Percentiles rank a stretch among this genome's conserved stretches.
These are phyloP conservation scores for Coemansia sp. DNA, from an alignment of 192 early-diverging fungal species.

Conservation along the genomic window DNA sequence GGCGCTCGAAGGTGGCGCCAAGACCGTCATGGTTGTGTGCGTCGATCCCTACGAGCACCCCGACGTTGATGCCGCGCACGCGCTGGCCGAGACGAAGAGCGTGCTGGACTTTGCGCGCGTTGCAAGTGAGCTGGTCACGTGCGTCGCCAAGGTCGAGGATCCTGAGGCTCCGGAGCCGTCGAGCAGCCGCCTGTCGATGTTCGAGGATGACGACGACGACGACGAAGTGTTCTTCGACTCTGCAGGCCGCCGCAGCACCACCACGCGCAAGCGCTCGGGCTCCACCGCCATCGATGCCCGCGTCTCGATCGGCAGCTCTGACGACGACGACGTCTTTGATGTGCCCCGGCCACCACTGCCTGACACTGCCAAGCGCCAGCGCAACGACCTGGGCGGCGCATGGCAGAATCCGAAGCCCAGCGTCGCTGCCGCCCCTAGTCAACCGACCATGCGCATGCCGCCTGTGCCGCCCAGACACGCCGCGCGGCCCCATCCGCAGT, in stretches of 20 bases:
- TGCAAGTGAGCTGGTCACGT: conserved; percentile 57
- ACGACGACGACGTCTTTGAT: conserved; percentile 10
- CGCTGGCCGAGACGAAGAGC: conserved; percentile 49
- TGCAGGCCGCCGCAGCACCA: neutral
- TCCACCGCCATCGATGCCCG: neutral
- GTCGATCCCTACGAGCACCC: conserved; percentile 61
- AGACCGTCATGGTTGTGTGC: conserved; percentile 63
- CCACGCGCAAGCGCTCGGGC: conserved; percentile 19
- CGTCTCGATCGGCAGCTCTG: neutral
- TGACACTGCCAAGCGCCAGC: conserved; percentile 30
- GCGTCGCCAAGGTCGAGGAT: conserved; percentile 46
- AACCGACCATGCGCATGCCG: neutral
- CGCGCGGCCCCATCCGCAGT: neutral
- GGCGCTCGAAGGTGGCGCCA: conserved; percentile 60
- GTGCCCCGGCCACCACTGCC: neutral
- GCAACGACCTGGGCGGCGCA: conserved; percentile 28
- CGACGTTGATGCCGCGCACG: conserved; percentile 39
- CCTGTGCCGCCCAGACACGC: neutral
- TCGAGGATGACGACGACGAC: conserved; percentile 1
- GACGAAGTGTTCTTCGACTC: conserved; percentile 45
- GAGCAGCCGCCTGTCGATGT: conserved; percentile 1
- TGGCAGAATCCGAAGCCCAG: conserved; percentile 24
- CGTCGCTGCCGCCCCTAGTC: neutral
- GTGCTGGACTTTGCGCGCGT: conserved; percentile 66
- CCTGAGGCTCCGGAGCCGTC: neutral